Evolutionary conservation across 83 land plant species (phyloP), one percentile per base, ranked within the genome.

Genomic region (Diphasiastrum complanatum): DNA sequence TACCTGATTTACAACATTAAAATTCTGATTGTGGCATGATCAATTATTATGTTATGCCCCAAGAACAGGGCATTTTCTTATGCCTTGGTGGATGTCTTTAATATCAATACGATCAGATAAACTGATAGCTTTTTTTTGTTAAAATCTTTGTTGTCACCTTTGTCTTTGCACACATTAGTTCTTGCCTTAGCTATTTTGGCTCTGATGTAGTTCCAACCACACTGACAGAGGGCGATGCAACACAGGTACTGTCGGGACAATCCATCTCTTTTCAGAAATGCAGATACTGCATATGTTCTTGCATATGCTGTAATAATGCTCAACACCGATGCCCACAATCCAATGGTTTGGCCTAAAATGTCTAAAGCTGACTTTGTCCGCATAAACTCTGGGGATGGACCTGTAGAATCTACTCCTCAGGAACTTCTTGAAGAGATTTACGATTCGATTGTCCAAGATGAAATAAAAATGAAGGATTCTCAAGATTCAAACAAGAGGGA

Each of bases 301-400:
- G 96, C 97, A n/a, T 89, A 95, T 84, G 89, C 99, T 43, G 96
- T 95, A 19, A 95, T 95, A 20, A 84, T 89, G 97, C 79, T 95
- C 67, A 95, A 95, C 58, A 89, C 97, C 43, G 99, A 95, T 79
- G 97, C 97, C 27, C 99, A 95, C 48, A 89, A 95, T 72, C 96
- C 96, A 14, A 83, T 83, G 91, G 92, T 85, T 12, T 79, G 84
- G 96, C 84, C 96, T 46, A 89, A 89, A 70, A 89, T 89, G 97
- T 75, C 89, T 25, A 95, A 89, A 65, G 67, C 83, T 37, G 96
- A 95, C 40, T 89, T 89, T 66, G 67, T 89, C 27, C 85, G 81
- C 5, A 83, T 89, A 49, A 89, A 89, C 45, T 60, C 85, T 35
- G 66, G 50, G 22, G 79, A 52, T 72, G 93, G 80, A 71, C 72